Conservation (phyloP, 228 moss, liverwort and hornwort genomes). For the Sphagnum magellanicum region DNA sequence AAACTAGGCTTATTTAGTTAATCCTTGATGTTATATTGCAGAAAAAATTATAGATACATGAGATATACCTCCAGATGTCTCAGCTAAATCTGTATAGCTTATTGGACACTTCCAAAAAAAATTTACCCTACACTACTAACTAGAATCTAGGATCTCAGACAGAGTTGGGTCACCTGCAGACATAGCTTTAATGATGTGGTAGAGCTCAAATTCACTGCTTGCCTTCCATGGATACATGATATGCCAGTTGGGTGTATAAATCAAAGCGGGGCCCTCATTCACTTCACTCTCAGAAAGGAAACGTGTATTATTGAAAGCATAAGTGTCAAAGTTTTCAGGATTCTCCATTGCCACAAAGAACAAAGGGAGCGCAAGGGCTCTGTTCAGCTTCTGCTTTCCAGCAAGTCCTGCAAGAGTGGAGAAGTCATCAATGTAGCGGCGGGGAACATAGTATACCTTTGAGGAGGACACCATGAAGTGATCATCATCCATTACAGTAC, state of each 20-base stretch:
- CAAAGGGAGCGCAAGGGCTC: constrained; percentile 72
- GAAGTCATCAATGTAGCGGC: constrained; percentile 55
- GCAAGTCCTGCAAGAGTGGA: constrained; percentile 56
- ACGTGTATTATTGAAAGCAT: constrained; percentile 51
- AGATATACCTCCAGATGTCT: too few species aligned
- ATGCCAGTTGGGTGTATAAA: constrained; percentile 54
- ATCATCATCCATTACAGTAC: constrained; percentile 57
- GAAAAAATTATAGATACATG: too few species aligned
- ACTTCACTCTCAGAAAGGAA: constrained; percentile 41
- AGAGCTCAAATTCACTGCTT: constrained; percentile 57
- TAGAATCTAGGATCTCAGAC: constrained; percentile 62
- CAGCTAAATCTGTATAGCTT: too few species aligned
- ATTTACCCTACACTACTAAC: too few species aligned
- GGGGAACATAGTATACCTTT: constrained; percentile 74
- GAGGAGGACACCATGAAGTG: constrained; percentile 68
- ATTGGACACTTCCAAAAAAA: too few species aligned
- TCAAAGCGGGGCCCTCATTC: constrained; percentile 52
- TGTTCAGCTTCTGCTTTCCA: constrained; percentile 59
- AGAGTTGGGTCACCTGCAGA: constrained; percentile 71
- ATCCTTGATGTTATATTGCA: too few species aligned
- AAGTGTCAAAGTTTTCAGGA: constrained; percentile 41
- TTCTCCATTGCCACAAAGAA: constrained; percentile 80
- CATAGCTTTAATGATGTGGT: constrained; percentile 64
- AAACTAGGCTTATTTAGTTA: too few species aligned
- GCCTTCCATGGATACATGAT: constrained; percentile 76